Evolutionary conservation across 2,329 filamentous ascomycete genomes (phyloP).

Genomic region (Calonectria naviculata): DNA sequence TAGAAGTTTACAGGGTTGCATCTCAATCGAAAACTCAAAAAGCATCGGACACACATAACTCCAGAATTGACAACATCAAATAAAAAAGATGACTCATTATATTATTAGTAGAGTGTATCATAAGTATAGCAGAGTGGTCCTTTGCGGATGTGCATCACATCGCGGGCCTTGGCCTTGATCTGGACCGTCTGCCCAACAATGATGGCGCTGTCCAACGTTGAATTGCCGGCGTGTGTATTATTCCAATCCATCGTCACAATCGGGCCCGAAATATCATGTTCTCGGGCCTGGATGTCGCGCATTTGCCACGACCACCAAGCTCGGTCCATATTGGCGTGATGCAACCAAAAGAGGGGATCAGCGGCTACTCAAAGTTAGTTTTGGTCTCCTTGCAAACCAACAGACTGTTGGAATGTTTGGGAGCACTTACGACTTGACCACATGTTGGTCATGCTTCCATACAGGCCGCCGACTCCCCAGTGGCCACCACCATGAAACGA

Average conservation of each 20-base stretch:
- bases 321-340: conserved; percentile 43
- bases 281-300: conserved; percentile 15
- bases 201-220: conserved; percentile 10
- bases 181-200: conserved; percentile 7
- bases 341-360: conserved; percentile 44
- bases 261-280: conserved; percentile 26
- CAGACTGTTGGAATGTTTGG: accelerated
- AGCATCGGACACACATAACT: no score
- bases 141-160: background rate
- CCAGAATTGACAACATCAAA: no score
- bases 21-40: no score
- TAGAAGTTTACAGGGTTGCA: no score
- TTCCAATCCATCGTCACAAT: conserved; percentile 27
- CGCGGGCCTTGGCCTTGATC: background rate
- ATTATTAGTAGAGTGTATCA: background rate
- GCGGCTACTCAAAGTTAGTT: conserved; percentile 7
- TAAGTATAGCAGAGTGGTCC: background rate
- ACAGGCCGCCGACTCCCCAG: conserved; percentile 41
- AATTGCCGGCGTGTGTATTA: conserved; percentile 16
- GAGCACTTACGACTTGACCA: conserved; percentile 23
- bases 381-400: background rate
- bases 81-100: no score
- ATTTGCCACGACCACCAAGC: conserved; percentile 38
- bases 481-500: conserved; percentile 41
- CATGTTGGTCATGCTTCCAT: conserved; percentile 38